Base-by-base conservation (phyloP, 2,329 filamentous ascomycete genomes). In the Apiospora saccharicola region DNA sequence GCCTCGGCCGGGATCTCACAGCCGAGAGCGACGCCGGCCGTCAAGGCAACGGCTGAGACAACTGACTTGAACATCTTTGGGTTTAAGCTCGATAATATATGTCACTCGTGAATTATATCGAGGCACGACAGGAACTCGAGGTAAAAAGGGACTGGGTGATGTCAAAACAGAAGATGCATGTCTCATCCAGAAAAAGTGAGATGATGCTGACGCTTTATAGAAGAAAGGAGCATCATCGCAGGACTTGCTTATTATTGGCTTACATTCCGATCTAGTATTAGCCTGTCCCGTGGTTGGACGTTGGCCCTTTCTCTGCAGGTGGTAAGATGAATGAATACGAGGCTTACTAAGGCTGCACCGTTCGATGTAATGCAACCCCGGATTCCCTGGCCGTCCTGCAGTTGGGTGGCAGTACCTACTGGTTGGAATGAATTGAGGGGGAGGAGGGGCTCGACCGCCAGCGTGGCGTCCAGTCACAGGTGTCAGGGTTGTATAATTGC, bases 1-100 rank as follows among this genome's bases (percentile, higher is more conserved):
- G 76, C 57, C 7, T 73, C 75, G 0, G 73, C 70, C 0, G 81
- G 81, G 61, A 83, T 77, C 16, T 73, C 75, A 72, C 81, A 83
- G 43, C 79, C 80, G 24, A 75, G 43, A 67, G 73, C 74, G 24
- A 75, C 47, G 51, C 74, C 70, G 24, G 72, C 75, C 2, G 72
- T 73, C 34, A 72, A 53, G n/a, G 77, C 70, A 41, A 41, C 57
- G 5, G 57, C 57, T 8, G 73, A 26, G 2, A 57, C 46, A 12
- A 57, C 12, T 34, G 30, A 43, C 6, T 14, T 12, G 19, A 53
- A 57, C 67, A 68, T 68, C 0, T 47, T 46, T 10, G 22, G 3
- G 19, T 49, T 10, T n/a, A 30, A 30, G 22, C 7, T 22, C 22
- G 16, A 22, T 1, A 1, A 22, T 8, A 6, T n/a, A 49, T 22